These are phyloP conservation scores for Aspergillus hancockii DNA, from an alignment of 495 filamentous ascomycete species.

Conservation along the genomic window DNA sequence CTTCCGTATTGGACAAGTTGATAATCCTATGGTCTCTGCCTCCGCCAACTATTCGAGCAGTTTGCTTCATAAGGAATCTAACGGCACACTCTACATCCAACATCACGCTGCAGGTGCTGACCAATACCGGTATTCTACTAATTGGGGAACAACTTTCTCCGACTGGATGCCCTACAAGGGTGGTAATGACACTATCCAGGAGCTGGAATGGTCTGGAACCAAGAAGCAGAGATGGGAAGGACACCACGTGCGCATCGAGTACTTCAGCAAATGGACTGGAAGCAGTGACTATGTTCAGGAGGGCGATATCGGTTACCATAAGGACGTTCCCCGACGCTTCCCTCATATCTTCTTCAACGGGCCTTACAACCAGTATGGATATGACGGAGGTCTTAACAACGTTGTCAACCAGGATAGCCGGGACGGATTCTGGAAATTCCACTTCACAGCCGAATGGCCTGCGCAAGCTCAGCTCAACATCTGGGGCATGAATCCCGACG, in stretches of 20 bases:
- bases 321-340: conserved; percentile 45
- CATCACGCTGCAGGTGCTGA: conserved; percentile 66
- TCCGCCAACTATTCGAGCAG: conserved; percentile 59
- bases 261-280: conserved; percentile 63
- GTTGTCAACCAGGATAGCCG: conserved; percentile 47
- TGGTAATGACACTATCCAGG: conserved; percentile 44
- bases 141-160: conserved; percentile 61
- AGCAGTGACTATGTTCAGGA: conserved; percentile 66
- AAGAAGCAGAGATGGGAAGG: conserved; percentile 61
- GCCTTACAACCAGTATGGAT: conserved; percentile 67
- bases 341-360: conserved; percentile 68
- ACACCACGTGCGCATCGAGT: conserved; percentile 67
- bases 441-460: conserved; percentile 68
- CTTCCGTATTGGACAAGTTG: conserved; percentile 53
- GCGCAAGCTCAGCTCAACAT: conserved; percentile 62
- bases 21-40: conserved; percentile 63
- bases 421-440: conserved; percentile 58
- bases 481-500: conserved; percentile 68
- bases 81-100: conserved; percentile 48
- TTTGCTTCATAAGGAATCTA: conserved; percentile 43
- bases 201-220: conserved; percentile 59
- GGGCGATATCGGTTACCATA: conserved; percentile 52
- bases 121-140: conserved; percentile 61
- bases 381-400: conserved; percentile 61
- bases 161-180: conserved; percentile 58